These are phyloP conservation scores for Tremella yokohamensis DNA, from an alignment of 768 basidiomycete species.

Conservation along the genomic window DNA sequence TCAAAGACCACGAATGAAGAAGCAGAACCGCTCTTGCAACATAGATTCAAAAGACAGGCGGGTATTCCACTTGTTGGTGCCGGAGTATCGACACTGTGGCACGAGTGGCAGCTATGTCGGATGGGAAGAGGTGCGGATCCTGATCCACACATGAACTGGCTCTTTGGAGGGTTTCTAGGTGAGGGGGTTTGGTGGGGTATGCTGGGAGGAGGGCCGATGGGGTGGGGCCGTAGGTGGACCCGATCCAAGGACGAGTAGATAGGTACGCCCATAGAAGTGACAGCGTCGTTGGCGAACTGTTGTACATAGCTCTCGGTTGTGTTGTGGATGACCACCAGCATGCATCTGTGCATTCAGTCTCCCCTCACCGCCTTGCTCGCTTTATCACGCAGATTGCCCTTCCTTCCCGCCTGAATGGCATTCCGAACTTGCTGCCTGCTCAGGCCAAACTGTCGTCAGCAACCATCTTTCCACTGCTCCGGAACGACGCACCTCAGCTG, in stretches of 20 bases:
- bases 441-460: constrained; percentile 15
- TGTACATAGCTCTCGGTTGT: constrained; percentile 2
- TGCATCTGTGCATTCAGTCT: background rate
- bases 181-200: constrained; percentile 33
- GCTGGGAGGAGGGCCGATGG: constrained; percentile 12
- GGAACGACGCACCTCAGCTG: constrained; percentile 12
- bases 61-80: constrained; percentile 40
- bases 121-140: constrained; percentile 35
- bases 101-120: constrained; percentile 44
- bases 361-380: constrained; percentile 22
- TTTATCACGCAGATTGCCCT: constrained; percentile 22
- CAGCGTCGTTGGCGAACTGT: background rate
- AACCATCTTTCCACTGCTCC: background rate
- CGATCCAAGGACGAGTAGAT: background rate
- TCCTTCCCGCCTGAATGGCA: constrained; percentile 16
- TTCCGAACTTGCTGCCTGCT: constrained; percentile 17
- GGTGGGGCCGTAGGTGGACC: background rate
- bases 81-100: constrained; percentile 42
- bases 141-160: constrained; percentile 36
- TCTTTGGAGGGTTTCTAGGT: constrained; percentile 19
- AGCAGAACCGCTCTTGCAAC: background rate
- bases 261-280: background rate
- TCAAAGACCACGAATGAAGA: background rate
- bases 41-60: background rate
- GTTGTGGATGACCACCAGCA: no score